Base-by-base conservation (phyloP, 2,329 filamentous ascomycete genomes). In the Bimuria novae-zelandiae region DNA sequence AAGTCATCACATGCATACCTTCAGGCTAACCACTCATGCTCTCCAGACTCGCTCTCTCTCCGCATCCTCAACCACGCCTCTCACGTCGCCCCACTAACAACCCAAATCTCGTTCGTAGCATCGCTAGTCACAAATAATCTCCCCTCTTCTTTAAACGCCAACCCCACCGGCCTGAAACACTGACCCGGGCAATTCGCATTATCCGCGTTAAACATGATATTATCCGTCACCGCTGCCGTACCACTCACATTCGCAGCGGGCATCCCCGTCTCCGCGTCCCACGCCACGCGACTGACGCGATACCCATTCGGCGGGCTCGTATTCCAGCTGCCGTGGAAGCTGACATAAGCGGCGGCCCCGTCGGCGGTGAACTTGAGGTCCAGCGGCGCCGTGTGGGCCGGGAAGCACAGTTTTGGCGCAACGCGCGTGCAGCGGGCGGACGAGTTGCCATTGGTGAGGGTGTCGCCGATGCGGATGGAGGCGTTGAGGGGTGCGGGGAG, bases 271-370 rank as follows among this genome's bases (percentile, higher is more conserved):
- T 39, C 36, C 32, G 75, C 68, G 25, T 62, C 30, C 30, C 62
- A 50, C 12, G 48, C 50, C 12, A 66, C 54, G n/a, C 55, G 51
- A 40, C 51, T 56, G 12, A 66, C 40, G 14, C 63, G 49, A 40
- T 56, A 65, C 7, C 63, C 63, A 49, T 65, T 61, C 2, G 63
- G 52, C 21, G 56, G 54, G 5, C n/a, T 30, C 8, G 49, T 52
- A 40, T 65, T 51, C 60, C 60, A 89, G 70, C 82, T 86, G 7
- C 88, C 88, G 69, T 89, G 87, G 72, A 90, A 89, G 1, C 82
- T 77, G 22, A 91, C 75, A 68, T 82, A 90, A 0, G 85, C 87
- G 3, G 75, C 71, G 3, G 76, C 78, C 7, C 77, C 79, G 37
- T 81, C 82, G 36, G 74, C 59, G 55, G 81, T 77, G 74, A 91